Conservation (phyloP, 805 yeast genomes). For the Schizosaccharomyces osmophilus region DNA sequence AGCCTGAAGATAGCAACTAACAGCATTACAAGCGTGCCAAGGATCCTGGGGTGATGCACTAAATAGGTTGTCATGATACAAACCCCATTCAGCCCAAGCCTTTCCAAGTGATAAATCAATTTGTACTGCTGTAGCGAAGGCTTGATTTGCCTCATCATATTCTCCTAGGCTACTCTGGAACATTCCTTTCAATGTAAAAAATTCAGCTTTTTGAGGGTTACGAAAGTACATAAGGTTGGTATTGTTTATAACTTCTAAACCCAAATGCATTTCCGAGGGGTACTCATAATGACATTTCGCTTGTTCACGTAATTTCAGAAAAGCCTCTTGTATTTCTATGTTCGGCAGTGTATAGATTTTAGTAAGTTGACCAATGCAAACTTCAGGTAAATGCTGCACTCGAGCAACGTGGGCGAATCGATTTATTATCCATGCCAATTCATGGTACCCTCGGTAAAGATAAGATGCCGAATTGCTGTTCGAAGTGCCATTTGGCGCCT, state of each 20-base stretch:
- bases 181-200: constrained; percentile 94
- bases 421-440: constrained; percentile 95
- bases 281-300: constrained; percentile 93
- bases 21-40: constrained; percentile 73
- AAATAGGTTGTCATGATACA: constrained; percentile 69
- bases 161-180: constrained; percentile 76
- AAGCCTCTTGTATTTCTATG: constrained; percentile 95
- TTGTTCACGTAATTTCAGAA: constrained; percentile 81
- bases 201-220: constrained; percentile 93
- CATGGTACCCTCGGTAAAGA: constrained; percentile 94
- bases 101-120: constrained; percentile 81
- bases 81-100: constrained; percentile 99
- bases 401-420: constrained; percentile 96
- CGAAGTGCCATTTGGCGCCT: constrained; percentile 15
- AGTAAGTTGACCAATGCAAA: constrained; percentile 75
- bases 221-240: constrained; percentile 91
- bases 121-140: constrained; percentile 93
- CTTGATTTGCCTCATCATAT: constrained; percentile 88
- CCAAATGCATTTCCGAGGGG: constrained; percentile 73
- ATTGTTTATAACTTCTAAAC: constrained; percentile 86
- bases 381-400: constrained; percentile 89
- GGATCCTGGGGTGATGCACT: constrained; percentile 63
- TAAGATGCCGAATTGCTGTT: constrained; percentile 52
- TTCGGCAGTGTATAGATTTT: constrained; percentile 89
- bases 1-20: constrained; percentile 88